These are phyloP conservation scores for Betula pendula DNA, from an alignment of 306 rosid genomes.

Conservation along the genomic window DNA sequence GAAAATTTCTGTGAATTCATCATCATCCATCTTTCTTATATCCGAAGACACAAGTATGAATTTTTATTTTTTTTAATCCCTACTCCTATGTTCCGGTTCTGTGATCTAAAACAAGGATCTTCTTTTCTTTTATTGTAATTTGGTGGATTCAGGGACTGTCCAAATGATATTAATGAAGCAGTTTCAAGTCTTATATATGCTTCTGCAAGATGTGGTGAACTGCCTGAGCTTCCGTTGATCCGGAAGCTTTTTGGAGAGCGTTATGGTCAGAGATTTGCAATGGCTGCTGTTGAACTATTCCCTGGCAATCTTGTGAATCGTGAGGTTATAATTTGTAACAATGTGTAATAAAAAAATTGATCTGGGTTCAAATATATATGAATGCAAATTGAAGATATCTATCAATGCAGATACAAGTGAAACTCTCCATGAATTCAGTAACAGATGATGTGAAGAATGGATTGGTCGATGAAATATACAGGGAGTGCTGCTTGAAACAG, in stretches of 20 bases:
- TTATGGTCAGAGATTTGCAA: constrained; percentile 58
- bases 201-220: constrained; percentile 84
- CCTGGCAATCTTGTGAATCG: constrained; percentile 76
- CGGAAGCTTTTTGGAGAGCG: constrained; percentile 71
- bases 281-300: constrained; percentile 54
- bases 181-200: constrained; percentile 83
- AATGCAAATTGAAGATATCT: constrained; percentile 17
- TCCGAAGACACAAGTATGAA: constrained; percentile 64
- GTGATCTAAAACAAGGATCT: not conserved
- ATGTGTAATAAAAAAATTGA: not conserved
- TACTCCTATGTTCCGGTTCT: not conserved
- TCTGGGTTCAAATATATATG: not conserved
- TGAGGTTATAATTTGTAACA: constrained; percentile 40
- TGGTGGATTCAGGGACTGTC: constrained; percentile 46
- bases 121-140: not conserved
- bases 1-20: constrained; percentile 64
- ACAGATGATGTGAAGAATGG: constrained; percentile 54
- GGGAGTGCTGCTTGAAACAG: constrained; percentile 45
- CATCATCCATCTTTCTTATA: constrained; percentile 52
- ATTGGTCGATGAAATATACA: constrained; percentile 60
- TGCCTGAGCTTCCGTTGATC: constrained; percentile 76
- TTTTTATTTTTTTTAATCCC: not conserved
- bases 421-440: constrained; percentile 39
- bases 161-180: constrained; percentile 82
- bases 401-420: constrained; percentile 61